These are phyloP conservation scores for Candida xiaguanensis DNA, from an alignment of 805 yeast species.

Conservation along the genomic window DNA sequence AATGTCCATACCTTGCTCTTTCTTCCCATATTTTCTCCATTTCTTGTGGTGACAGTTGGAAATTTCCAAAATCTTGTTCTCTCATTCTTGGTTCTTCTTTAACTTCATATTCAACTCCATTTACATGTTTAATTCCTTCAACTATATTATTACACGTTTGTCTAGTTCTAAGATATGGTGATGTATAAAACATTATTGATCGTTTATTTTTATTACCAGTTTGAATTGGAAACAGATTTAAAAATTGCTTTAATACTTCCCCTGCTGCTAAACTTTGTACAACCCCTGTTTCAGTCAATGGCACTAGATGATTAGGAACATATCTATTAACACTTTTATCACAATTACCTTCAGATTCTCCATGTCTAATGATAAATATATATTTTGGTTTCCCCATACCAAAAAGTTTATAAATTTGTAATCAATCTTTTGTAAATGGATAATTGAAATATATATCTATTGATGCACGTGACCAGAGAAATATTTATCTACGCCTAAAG, in stretches of 20 bases:
- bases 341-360: constrained; percentile 87
- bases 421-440: not conserved
- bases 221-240: constrained; percentile 23
- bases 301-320: constrained; percentile 77
- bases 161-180: constrained; percentile 82
- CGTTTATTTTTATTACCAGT: constrained; percentile 17
- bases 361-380: constrained; percentile 81
- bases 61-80: constrained; percentile 94
- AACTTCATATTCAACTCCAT: constrained; percentile 45
- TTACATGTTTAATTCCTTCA: constrained; percentile 49
- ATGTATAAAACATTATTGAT: constrained; percentile 71
- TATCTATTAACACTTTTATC: constrained; percentile 77
- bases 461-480: not conserved
- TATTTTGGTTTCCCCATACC: constrained; percentile 24
- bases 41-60: constrained; percentile 70
- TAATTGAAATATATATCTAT: not conserved
- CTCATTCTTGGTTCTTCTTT: constrained; percentile 89
- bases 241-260: constrained; percentile 37
- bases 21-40: constrained; percentile 84
- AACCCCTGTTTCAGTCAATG: constrained; percentile 70
- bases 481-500: too few species aligned
- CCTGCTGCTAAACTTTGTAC: constrained; percentile 63
- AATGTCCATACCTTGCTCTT: constrained; percentile 77
- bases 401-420: not conserved
- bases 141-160: constrained; percentile 76